These are phyloP conservation scores for Danielia reshetovae DNA, from an alignment of 805 yeast genomes.

Conservation along the genomic window DNA sequence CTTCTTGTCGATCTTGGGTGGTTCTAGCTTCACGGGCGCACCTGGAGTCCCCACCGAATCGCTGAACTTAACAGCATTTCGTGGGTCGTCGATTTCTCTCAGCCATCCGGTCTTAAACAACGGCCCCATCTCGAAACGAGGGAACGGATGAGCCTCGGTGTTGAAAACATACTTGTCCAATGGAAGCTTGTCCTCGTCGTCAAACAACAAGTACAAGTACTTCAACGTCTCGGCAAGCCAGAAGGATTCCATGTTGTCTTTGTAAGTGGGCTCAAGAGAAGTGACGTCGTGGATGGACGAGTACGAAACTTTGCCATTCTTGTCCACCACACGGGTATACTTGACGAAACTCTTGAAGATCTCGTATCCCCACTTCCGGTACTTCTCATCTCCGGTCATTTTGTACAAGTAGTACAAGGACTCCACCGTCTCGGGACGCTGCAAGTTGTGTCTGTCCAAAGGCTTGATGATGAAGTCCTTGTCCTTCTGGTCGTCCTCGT, in stretches of 20 bases:
- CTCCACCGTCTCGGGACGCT: conserved; percentile 93
- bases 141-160: conserved; percentile 93
- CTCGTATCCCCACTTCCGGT: conserved; percentile 87
- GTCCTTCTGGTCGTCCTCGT: conserved; percentile 41
- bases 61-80: conserved; percentile 10
- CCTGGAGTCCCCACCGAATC: conserved; percentile 15
- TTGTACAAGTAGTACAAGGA: conserved; percentile 76
- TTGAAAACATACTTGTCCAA: conserved; percentile 72
- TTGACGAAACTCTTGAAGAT: conserved; percentile 69
- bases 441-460: conserved; percentile 76
- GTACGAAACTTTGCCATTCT: conserved; percentile 46
- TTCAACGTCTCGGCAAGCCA: conserved; percentile 94
- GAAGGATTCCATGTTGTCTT: conserved; percentile 84
- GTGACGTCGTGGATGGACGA: conserved; percentile 69
- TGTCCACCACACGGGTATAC: conserved; percentile 46
- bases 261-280: conserved; percentile 42
- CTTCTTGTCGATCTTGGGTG: conserved; percentile 22
- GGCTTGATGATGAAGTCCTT: conserved; percentile 68
- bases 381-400: conserved; percentile 73
- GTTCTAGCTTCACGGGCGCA: conserved; percentile 4
- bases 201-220: conserved; percentile 50
- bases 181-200: conserved; percentile 59
- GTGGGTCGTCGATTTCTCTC: conserved; percentile 28
- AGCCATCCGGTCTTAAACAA: conserved; percentile 61
- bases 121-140: conserved; percentile 54